These are phyloP conservation scores for Chlorella vulgaris DNA, from an alignment of 139 green algal genomes.

Conservation along the genomic window DNA sequence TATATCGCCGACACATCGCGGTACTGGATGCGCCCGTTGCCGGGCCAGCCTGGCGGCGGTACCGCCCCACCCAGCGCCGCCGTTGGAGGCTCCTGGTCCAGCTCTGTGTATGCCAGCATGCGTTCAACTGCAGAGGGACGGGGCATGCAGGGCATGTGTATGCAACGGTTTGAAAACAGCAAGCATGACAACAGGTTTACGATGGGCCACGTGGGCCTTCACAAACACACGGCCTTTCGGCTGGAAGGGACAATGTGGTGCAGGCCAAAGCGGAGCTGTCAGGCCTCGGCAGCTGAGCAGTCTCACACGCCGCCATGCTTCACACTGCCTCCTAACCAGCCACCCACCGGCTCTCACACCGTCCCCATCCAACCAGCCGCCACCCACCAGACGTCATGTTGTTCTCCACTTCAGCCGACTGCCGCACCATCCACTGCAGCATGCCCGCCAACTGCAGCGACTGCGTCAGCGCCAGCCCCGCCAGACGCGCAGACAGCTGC, in stretches of 20 bases:
- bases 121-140: conserved; percentile 77
- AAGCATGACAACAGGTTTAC: no score
- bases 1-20: conserved; percentile 70
- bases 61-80: conserved; percentile 1
- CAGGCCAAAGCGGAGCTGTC: neutral
- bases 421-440: conserved; percentile 76
- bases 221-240: no score
- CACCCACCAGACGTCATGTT: conserved; percentile 70
- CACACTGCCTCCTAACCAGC: no score
- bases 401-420: conserved; percentile 79
- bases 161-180: no score
- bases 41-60: conserved; percentile 64
- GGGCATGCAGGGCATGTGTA: no score
- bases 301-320: no score
- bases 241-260: neutral
- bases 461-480: conserved; percentile 76
- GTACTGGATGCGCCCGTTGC: conserved; percentile 55
- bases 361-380: neutral
- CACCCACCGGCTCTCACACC: no score
- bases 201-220: no score
- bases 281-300: neutral
- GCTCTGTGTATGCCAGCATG: conserved; percentile 76
- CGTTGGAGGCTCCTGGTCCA: conserved; percentile 65
- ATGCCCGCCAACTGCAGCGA: conserved; percentile 73
- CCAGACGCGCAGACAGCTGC: conserved; percentile 45